Base-by-base conservation (phyloP, 2,329 filamentous ascomycete species). In the Talaromyces sp. region DNA sequence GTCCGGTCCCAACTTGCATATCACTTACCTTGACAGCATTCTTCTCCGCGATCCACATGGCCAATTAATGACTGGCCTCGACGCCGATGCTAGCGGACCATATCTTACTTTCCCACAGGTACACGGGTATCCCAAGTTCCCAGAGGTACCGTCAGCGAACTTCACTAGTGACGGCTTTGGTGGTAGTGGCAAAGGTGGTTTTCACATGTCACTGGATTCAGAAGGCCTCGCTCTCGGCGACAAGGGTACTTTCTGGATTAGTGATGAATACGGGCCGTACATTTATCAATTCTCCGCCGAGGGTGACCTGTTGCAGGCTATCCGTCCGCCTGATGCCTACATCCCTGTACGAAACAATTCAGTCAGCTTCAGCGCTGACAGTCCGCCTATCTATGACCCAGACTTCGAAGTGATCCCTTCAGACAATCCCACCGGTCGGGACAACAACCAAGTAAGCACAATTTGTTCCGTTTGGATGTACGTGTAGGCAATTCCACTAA, bases 231-330 rank as follows among this genome's bases (percentile, higher is more conserved):
- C 85, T 1, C 77, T 91, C 7, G 81, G 81, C 54, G 65, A 74
- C 0, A 82, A 88, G 58, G 85, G 83, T 12, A 78, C 79, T 0
- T 90, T 89, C 74, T 91, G 86, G 86, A 77, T 90, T 43, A 82
- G 79, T 8, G 88, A 91, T 68, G 88, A 90, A 73, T 88, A 89
- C 68, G 88, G 87, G 0, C 86, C 86, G 0, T 90, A 86, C 66
- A 75, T 90, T 24, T 91, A 89, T 77, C 81, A 85, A 51, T 90
- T 91, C 72, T 75, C 80, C 62, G 64, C 71, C 3, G 68, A 70
- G 0, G 88, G 88, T 38, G 78, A 75, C 35, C 86, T 91, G 83
- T 70, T 84, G 17, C 74, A 77, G 1, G 87, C 87, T 0, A 85
- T 90, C 61, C 80, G 83, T 14, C 87, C 88, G 0, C 87, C 87